Evolutionary conservation across 1,139 yeast genomes (phyloP), one percentile per base, ranked within the genome.

Genomic region (Pneumocystis canis): DNA sequence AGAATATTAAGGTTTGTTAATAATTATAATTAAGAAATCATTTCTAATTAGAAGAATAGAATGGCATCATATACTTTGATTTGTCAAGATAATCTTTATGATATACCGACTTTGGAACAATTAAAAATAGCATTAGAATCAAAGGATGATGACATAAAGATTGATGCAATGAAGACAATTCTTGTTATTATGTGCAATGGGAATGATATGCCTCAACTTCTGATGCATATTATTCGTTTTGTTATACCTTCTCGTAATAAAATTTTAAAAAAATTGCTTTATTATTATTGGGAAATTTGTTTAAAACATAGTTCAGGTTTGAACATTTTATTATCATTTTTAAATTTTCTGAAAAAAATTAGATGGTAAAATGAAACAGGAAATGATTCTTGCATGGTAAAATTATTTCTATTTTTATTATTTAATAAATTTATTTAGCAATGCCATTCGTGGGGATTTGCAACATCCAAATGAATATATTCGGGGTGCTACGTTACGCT

Each of bases 381-480:
- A 94, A 76, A 92, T 94, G 97, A 92, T 94, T 76, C 82, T 94
- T 69, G 98, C 92, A 62, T 92, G 97, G 67, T 65, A 57, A 35
- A 11, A 1, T 2, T 5, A 9, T 47, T 30, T 6, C 4, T 9
- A 5, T 28, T 39, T 57, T 14, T 28, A 20, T 57, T 35, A 35
- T 20, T 20, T 30, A 33, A 35, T 47, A 31, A 18, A 31, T 18
- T 18, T 4, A 14, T 54, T n/a, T 47, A 65, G 67, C 78, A 94
- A 94, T 74, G 97, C 97, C 63, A 89, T 94, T 71, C 95, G 94
- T 75, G 89, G 92, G 75, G 99, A 94, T 74, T 81, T 94, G 70
- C 97, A 90, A 75, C 98, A 94, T 76, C 97, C 98, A 62, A 94
- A 94, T 77, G 98, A 94, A 75, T 94, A 85, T 73, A 87, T 94